Evolutionary conservation across 2,329 filamentous ascomycete species (phyloP), one percentile per base, ranked within the genome.

Genomic region (Apiospora sp.): DNA sequence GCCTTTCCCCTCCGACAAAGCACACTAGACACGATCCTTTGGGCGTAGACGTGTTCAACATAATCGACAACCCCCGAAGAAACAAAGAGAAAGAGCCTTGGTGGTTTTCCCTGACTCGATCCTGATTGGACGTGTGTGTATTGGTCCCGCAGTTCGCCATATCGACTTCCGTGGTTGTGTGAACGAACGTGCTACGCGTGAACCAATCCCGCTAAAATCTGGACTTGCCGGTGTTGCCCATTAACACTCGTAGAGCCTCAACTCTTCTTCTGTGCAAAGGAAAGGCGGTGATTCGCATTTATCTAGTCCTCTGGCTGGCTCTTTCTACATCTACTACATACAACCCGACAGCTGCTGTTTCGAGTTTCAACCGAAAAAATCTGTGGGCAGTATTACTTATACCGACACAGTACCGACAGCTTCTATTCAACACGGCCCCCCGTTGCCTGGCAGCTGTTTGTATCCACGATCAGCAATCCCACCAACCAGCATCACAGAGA

Each of bases 211-310:
- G 30, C 54, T 61, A 61, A 61, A 19, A 61, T 61, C 69, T 73
- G 69, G 71, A 70, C 68, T 61, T 71, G 69, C n/a, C 70, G 71
- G 44, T 73, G 64, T 71, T 74, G 67, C 69, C 37, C 71, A 69
- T 68, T 70, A 61, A 19, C 46, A 67, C 68, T 41, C 37, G 58
- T 68, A 69, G 34, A 14, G 27, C 51, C 51, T 34, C 27, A 34
- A 34, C 27, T 64, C 71, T 72, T 27, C 48, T 49, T 70, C 49
- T 34, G 46, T 70, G 67, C 37, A 43, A 27, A 46, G 71, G 71
- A 72, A 72, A 72, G 71, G 67, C 67, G 67, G 67, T 67, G 8
- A 34, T 70, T 41, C 58, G 58, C 58, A 64, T 64, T 64, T 41
- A 64, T 64, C 58, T 64, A 41, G 58, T 64, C 58, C 19, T 41